Conservation (phyloP, 768 basidiomycete species). For the Leccinum barrowsii region DNA sequence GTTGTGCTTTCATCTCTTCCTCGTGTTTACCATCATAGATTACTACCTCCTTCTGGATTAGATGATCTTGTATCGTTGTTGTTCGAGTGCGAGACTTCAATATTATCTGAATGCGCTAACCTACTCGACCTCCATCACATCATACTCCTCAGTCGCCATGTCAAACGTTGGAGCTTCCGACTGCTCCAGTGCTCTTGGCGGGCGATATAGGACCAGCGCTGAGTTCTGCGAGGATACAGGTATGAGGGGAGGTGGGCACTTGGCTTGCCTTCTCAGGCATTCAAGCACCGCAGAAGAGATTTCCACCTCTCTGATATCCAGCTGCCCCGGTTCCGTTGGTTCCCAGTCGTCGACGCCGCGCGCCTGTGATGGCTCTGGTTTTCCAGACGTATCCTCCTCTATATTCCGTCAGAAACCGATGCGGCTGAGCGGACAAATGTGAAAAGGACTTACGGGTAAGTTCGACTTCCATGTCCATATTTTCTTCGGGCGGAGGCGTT, state of each 20-base stretch:
- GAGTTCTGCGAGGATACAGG: constrained; percentile 15
- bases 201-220: constrained; percentile 55
- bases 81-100: constrained; percentile 11
- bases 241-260: constrained; percentile 19
- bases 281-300: constrained; percentile 47
- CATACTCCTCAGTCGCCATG: constrained; percentile 24
- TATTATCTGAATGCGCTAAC: constrained; percentile 1
- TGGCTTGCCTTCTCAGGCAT: constrained; percentile 37
- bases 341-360: constrained; percentile 11
- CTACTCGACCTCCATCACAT: constrained; percentile 55
- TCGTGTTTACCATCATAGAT: constrained; percentile 23
- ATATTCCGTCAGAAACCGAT: not conserved
- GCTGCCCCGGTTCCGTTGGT: constrained; percentile 22
- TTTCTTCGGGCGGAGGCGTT: constrained; percentile 40
- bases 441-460: constrained; percentile 49
- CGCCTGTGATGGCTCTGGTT: constrained; percentile 22
- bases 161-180: not conserved
- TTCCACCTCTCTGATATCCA: constrained; percentile 27
- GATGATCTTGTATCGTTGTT: constrained; percentile 21
- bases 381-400: constrained; percentile 22
- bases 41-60: constrained; percentile 21
- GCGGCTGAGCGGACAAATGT: not conserved
- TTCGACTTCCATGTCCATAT: constrained; percentile 59
- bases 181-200: constrained; percentile 27
- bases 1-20: constrained; percentile 20